A percentile compares a stretch with the other conserved stretches of the same genome.
Evolutionary conservation across 164 flowering plant genomes (phyloP).

Genomic region (Brasenia schreberi): DNA sequence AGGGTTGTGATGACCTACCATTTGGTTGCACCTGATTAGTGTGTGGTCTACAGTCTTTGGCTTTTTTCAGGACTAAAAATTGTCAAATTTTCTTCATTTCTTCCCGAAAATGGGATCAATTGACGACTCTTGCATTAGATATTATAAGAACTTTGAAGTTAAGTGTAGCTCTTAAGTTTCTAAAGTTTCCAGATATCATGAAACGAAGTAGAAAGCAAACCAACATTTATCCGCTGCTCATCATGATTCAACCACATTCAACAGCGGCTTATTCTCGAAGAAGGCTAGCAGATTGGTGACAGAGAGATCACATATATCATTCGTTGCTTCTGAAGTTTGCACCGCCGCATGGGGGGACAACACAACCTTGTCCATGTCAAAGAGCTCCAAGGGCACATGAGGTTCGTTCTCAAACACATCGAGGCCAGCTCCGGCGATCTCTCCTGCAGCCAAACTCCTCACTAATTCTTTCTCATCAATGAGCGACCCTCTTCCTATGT

Average conservation of each 20-base stretch:
- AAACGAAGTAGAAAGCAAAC: too few relatives aligned
- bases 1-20: too few relatives aligned
- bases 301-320: constrained; percentile 16
- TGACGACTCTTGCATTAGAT: too few relatives aligned
- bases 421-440: constrained; percentile 63
- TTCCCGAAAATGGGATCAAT: too few relatives aligned
- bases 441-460: constrained; percentile 32
- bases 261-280: constrained; percentile 44
- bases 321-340: constrained; percentile 29
- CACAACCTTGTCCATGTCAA: constrained; percentile 50
- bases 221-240: too few relatives aligned
- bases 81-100: too few relatives aligned
- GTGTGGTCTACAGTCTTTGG: too few relatives aligned
- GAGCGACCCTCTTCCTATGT: constrained; percentile 55
- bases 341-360: constrained; percentile 47
- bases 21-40: too few relatives aligned
- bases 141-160: too few relatives aligned
- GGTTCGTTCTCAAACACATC: constrained; percentile 84
- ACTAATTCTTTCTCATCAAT: constrained; percentile 65
- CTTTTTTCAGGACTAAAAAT: too few relatives aligned
- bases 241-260: constrained; percentile 19
- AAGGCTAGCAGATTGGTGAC: constrained; percentile 58
- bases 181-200: too few relatives aligned
- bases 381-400: constrained; percentile 44
- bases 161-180: too few relatives aligned